A percentile compares a stretch with the other conserved stretches of the same genome.
phyloP scores from a whole-genome alignment of 495 filamentous ascomycete species.

The Xylaria castorea region DNA sequence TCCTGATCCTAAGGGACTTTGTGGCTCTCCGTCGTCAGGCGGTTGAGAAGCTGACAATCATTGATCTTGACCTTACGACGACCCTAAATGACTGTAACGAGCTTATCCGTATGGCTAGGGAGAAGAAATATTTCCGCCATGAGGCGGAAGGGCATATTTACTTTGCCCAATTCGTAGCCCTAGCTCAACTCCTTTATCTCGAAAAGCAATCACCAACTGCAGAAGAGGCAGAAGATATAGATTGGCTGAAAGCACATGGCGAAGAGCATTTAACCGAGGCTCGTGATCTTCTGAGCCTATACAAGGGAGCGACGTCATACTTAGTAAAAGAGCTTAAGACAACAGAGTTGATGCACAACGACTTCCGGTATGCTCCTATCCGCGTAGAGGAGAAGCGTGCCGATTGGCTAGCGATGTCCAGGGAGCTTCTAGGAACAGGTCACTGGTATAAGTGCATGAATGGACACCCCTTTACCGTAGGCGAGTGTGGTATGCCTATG shows the following conservation, averaged over 20 bases:
- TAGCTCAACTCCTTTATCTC: neutral
- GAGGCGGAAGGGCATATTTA: conserved; percentile 8
- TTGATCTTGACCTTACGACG: neutral
- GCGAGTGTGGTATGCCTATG: conserved; percentile 76
- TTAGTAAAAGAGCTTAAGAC: neutral
- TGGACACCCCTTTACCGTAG: conserved; percentile 73
- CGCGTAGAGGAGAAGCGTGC: neutral
- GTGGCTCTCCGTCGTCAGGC: neutral
- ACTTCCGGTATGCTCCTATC: neutral
- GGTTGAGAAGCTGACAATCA: neutral
- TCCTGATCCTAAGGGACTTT: neutral
- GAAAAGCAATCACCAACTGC: neutral
- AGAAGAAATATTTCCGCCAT: neutral
- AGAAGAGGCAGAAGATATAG: neutral
- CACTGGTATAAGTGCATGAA: conserved; percentile 75
- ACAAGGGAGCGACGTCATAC: neutral
- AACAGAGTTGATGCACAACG: neutral
- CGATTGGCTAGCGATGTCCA: neutral
- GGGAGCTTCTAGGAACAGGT: conserved; percentile 53
- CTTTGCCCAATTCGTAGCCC: neutral
- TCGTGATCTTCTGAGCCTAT: neutral
- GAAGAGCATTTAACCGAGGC: neutral
- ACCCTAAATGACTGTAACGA: neutral
- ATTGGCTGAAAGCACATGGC: neutral
- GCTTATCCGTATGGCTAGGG: neutral